Percentiles rank a stretch among this genome's conserved stretches.
These are phyloP conservation scores for Malbranchea cinnamomea DNA, from an alignment of 2,329 filamentous ascomycete genomes.

Conservation along the genomic window DNA sequence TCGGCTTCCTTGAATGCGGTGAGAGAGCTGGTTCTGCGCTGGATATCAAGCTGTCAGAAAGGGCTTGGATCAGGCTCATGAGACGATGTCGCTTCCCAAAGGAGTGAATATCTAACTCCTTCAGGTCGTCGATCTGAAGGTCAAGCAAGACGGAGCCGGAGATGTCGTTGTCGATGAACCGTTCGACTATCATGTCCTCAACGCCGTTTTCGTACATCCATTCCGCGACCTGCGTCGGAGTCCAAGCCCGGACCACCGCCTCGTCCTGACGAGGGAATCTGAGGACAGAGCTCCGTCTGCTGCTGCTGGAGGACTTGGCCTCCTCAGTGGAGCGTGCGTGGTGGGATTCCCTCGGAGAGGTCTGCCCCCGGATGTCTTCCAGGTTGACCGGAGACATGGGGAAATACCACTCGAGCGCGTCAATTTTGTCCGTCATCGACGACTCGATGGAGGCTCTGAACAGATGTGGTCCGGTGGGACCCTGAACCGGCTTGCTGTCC, in stretches of 20 bases:
- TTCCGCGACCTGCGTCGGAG: conserved; percentile 30
- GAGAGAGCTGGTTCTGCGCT: conserved; percentile 16
- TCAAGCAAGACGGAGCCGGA: conserved; percentile 74
- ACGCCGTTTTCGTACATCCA: conserved; percentile 79
- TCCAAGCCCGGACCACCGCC: conserved; percentile 18
- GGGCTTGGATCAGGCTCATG: conserved; percentile 42
- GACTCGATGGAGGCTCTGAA: conserved; percentile 47
- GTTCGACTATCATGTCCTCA: conserved; percentile 61
- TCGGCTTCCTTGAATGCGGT: conserved; percentile 13
- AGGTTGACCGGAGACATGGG: conserved; percentile 9
- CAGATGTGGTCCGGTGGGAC: conserved; percentile 77
- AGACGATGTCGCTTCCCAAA: conserved; percentile 48
- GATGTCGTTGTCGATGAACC: conserved; percentile 86
- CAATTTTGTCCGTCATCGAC: conserved; percentile 8
- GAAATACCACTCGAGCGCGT: conserved; percentile 8
- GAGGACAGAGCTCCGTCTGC: conserved; percentile 12
- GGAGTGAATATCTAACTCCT: conserved; percentile 47
- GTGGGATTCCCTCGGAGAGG: conserved; percentile 2
- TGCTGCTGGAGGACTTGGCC: conserved; percentile 25
- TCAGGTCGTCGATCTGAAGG: conserved; percentile 71
- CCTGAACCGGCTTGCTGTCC: conserved; percentile 49
- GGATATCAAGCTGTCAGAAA: conserved; percentile 23
- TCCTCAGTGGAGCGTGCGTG: conserved; percentile 4
- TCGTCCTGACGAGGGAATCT: conserved; percentile 15
- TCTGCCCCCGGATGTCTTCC: conserved; percentile 31